Evolutionary conservation across 1,139 yeast species (phyloP), one percentile per base, ranked within the genome.

Genomic region (Magnusiomyces tetraspermus): DNA sequence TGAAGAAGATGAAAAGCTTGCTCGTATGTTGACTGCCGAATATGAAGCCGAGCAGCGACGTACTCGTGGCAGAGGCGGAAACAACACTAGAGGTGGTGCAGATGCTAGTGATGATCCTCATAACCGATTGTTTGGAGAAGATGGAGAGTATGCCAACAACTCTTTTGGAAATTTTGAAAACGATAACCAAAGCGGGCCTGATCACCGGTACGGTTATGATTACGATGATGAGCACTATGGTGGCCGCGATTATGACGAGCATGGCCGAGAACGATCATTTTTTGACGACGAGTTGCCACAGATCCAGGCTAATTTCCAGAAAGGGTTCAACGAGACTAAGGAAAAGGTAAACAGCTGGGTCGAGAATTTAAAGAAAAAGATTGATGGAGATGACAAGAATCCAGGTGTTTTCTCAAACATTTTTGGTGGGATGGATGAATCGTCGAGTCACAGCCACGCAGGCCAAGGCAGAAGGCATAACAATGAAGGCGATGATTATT

Each of bases 281-380:
- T 83, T 83, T 40, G 82, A 78, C 54, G 78, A 76, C 57, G 82
- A 78, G 54, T 61, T 78, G 50, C 83, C 83, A 11, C 88, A 82
- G 61, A 72, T 87, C 60, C 82, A 79, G 62, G 87, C 85, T 53
- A 79, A 82, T 50, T 76, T 88, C 55, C 75, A 79, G 51, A 84
- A 83, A 63, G 94, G 95, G 30, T 75, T 89, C 51, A 90, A 83
- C 63, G 97, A 89, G 62, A 92, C 97, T 1, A 79, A 83, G 56
- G 76, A 79, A 48, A 85, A 85, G 51, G 80, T 92, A 55, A 83
- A 85, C 59, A 79, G 82, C 26, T 89, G 97, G 95, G 84, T 90
- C 55, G 79, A 80, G 60, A 88, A 84, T 23, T 66, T 88, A 55
- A 78, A 83, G 46, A 81, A 80, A 71, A 79, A 77, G 62, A 72